Base-by-base conservation (phyloP, 148 eudicot species). In the Talinum fruticosum region DNA sequence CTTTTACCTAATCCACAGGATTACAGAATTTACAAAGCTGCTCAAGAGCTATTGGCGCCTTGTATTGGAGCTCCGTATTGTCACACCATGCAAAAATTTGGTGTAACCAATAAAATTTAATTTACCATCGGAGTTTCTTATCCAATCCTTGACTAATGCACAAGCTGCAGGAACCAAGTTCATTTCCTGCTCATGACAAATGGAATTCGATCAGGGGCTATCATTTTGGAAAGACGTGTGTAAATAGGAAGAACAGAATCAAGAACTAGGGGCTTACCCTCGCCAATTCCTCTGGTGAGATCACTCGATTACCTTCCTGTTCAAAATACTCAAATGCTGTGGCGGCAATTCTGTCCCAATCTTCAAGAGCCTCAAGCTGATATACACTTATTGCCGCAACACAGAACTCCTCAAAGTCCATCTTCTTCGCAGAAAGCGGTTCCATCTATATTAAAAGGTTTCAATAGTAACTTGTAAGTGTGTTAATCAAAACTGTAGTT, bases 51-150 rank as follows among this genome's bases (percentile, higher is more conserved):
- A 88, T 78, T 83, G 88, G 23, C 83, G 93, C 83, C 99, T 91
- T 28, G 91, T 71, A 65, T 83, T 87, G 44, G 89, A 78, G 85
- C 49, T 87, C 1, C 97, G 90, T 36, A 91, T 74, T 5, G 97
- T 93, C 54, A 96, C 93, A 45, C 99, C 99, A 32, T 96, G 99
- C 85, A 96, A 86, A 85, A 93, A 96, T 83, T 96, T 96, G 65
- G 99, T 93, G 81, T 82, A 96, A 32, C 99, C 99, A 23, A 93
- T 83, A 76, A 88, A 90, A 88, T 89, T 93, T 65, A 96, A 84
- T 76, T 86, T 90, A 65, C 95, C 89, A 76, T 96, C 99, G 0
- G 94, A 87, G 53, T 36, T 77, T 84, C 99, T 86, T 76, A 96
- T 90, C 97, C 99, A 96, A 73, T 96, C 99, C 82, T 87, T 93